Evolutionary conservation across 108 stramenopile species (phyloP), one percentile per base, ranked within the genome.

Genomic region (Fragilariopsis cylindrus): DNA sequence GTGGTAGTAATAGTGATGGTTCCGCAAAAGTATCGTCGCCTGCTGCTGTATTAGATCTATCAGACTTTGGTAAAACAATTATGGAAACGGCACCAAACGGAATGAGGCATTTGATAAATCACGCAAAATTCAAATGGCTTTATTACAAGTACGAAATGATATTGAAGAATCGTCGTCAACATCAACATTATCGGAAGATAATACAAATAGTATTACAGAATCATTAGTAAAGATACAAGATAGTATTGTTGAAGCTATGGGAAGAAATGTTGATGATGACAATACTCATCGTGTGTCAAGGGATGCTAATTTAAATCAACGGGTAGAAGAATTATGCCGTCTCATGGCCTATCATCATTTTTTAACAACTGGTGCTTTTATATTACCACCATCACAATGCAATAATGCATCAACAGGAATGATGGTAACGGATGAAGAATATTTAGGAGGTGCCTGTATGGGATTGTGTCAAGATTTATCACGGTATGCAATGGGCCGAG

Each of bases 371-470:
- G 90, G 83, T 4, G 70, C 44, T 8, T 71, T 90, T 11, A 13
- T 90, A 0, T 71, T 62, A 45, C 82, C 74, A 41, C 82, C 62
- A 56, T 53, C 70, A 56, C 64, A 57, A 42, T 73, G 46, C 60
- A 43, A 48, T 48, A 73, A 73, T 18, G 57, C 21, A 50, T 50
- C 13, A 42, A 12, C 39, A 5, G 30, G 30, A 30, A 7, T 57
- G 19, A 74, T 74, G 11, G 72, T 81, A 1, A 91, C 89, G 9
- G 93, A 94, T 63, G 93, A 94, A 73, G 93, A 94, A 75, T 94
- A 94, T 65, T 69, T 94, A 21, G 84, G 71, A 4, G 93, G 93
- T 15, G 87, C 84, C 1, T 90, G 88, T 76, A 94, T 92, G 73
- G 85, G 87, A 19, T 56, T 91, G 15, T 75, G 83, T 48, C 87